Base-by-base conservation (phyloP, 768 basidiomycete species). In the Kondoa subrosea region DNA sequence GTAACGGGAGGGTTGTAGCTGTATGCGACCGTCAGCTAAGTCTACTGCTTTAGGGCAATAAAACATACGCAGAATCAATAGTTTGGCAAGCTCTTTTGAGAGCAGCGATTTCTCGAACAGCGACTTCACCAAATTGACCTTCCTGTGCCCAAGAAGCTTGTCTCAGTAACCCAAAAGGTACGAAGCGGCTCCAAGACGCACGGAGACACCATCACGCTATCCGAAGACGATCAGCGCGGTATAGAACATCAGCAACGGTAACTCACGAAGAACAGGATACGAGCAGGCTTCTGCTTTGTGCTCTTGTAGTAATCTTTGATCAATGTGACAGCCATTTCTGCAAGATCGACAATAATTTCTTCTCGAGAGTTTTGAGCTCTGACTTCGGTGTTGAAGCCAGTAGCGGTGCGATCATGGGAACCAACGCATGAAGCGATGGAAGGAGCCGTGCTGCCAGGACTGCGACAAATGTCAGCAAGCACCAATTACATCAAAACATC, bases 371-470 rank as follows among this genome's bases (percentile, higher is more conserved):
- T 29, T 57, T 71, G 72, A 0, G 70, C 62, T 17, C 67, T 8
- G 34, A 67, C 57, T 15, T 61, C 65, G 4, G 67, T 65, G n/a
- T 33, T 31, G 66, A 71, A 73, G 32, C 60, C 29, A 34, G 63
- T 64, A 12, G 34, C 57, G 12, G 12, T 21, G 14, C 17, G 2
- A 56, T 73, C 71, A 56, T 62, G 34, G 0, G 65, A 60, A 17
- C 34, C 72, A 31, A 73, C 71, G 31, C 70, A 14, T 1, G 67
- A 64, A 0, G 71, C 70, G 62, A 73, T 66, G 0, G 69, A 71
- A 0, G 72, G 72, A 1, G 66, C 34, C 15, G 69, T 25, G 16
- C 57, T 56, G 61, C 59, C 64, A 1, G 69, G 67, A 57, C 30
- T 32, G 25, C 63, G 71, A 62, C 50, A 67, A 64, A 16, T n/a